Evolutionary conservation across 176 grass and related monocot genomes (phyloP), one percentile per base, ranked within the genome.

Genomic region (Cenchrus americanus): DNA sequence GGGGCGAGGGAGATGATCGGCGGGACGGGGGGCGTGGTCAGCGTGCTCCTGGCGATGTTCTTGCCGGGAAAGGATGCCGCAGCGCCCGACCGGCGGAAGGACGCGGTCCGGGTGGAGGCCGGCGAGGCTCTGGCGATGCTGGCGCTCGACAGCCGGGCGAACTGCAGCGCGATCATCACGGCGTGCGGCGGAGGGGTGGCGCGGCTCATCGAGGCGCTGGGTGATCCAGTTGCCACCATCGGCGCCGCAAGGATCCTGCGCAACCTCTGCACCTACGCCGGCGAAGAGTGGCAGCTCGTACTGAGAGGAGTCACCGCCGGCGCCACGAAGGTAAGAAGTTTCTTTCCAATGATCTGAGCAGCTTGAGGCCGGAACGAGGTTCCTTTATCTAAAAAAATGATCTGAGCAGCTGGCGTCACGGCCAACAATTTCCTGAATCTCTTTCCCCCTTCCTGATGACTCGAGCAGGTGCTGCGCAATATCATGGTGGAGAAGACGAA

Each of bases 71-170:
- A 67, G 37, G 62, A 76, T 17, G 14, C 12, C 37, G 64, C n/a
- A 42, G 50, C 30, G 3, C 44, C 67, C 6, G 69, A 83, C 30
- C 70, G 62, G 53, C 22, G 23, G 18, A 26, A 11, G 10, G 79
- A 78, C 51, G 61, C 86, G 3, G 80, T 95, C 48, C 78, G 79
- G 22, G 60, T 86, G 19, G 90, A 95, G 70, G 93, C 90, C 73
- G 93, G 90, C 21, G 83, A 92, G 90, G 87, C 93, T 43, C 81
- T 95, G n/a, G 75, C 88, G 4, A 91, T 95, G 88, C 80, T 95
- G 68, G 80, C 84, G 14, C 50, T 92, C 10, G 93, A 95, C 21
- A 95, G 77, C 88, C 75, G 50, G 84, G 71, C 41, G 10, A 95
- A 95, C 71, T 92, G 90, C 69, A 44, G 69, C 50, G 72, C 69